phyloP scores from a whole-genome alignment of 495 filamentous ascomycete genomes.

The Peziza echinospora region DNA sequence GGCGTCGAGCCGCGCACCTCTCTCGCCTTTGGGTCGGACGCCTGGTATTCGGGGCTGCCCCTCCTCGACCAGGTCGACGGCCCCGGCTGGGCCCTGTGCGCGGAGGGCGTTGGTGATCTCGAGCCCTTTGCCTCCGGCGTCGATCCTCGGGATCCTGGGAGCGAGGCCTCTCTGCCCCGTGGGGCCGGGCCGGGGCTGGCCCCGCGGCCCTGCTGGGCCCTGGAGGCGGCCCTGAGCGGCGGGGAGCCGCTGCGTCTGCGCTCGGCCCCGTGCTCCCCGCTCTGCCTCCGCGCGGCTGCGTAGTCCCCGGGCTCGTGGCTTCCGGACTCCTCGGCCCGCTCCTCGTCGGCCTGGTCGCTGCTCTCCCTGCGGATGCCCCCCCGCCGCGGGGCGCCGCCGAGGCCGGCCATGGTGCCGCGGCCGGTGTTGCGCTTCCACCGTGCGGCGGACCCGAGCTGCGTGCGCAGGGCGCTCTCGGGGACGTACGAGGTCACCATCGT shows the following conservation, averaged over 20 bases:
- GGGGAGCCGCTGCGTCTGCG: no score
- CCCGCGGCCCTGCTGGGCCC: no score
- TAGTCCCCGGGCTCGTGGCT: not conserved
- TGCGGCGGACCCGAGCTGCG: slow-evolving; percentile 10
- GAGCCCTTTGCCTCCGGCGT: slow-evolving; percentile 5
- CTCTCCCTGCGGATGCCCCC: slow-evolving; percentile 14
- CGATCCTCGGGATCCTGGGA: not conserved
- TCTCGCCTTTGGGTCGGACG: no score
- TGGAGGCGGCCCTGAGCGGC: no score
- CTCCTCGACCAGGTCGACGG: not conserved
- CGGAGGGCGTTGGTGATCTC: no score
- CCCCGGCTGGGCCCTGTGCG: no score
- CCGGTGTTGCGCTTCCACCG: slow-evolving; percentile 16
- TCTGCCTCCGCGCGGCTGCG: no score
- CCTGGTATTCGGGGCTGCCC: no score
- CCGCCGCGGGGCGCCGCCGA: slow-evolving; percentile 16
- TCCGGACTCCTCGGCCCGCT: slow-evolving; percentile 10
- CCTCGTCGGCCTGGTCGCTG: slow-evolving; percentile 9
- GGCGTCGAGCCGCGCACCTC: slow-evolving; percentile 9
- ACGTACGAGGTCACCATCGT: not conserved
- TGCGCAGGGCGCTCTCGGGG: not conserved
- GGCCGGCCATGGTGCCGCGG: slow-evolving; percentile 12
- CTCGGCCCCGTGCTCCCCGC: no score
- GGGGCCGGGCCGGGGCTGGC: no score
- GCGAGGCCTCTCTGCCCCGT: not conserved